Percentiles rank a stretch among this genome's conserved stretches.
Evolutionary conservation across 306 rosid genomes (phyloP).

Genomic region (Purshia tridentata): DNA sequence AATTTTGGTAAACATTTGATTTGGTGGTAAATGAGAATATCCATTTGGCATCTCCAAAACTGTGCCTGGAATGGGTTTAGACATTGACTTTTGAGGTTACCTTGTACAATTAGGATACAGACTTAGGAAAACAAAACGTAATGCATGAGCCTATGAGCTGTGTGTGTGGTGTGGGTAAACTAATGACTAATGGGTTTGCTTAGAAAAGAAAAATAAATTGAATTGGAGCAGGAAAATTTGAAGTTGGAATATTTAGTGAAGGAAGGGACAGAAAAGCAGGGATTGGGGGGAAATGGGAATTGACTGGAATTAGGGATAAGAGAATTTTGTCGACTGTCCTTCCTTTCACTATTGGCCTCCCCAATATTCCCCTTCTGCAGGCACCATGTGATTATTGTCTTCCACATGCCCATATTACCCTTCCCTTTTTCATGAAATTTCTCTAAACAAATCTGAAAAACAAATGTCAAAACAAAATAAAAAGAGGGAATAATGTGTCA

Average conservation of each 20-base stretch:
- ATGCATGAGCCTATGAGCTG: no score
- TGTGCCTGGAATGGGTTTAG: not conserved
- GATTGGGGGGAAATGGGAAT: slow-evolving; percentile 29
- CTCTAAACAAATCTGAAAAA: no score
- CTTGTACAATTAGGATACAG: not conserved
- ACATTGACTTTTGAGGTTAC: not conserved
- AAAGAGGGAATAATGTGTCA: no score
- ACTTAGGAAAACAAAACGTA: not conserved
- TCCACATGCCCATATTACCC: not conserved
- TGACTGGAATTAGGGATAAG: slow-evolving; percentile 23
- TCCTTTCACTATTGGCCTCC: not conserved
- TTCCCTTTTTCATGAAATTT: no score
- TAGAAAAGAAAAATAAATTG: not conserved
- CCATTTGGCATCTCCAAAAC: not conserved
- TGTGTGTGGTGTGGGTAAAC: no score
- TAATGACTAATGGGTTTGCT: not conserved
- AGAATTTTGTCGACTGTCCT: slow-evolving; percentile 36
- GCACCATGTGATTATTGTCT: slow-evolving; percentile 31
- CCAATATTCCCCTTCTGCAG: slow-evolving; percentile 27
- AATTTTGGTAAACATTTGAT: no score
- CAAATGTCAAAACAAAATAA: no score
- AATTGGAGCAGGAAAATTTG: not conserved
- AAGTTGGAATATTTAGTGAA: not conserved
- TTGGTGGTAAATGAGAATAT: no score
- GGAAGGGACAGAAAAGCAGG: slow-evolving; percentile 17